Evolutionary conservation across 768 basidiomycete genomes (phyloP).

Genomic region (Coprinopsis cinerea): DNA sequence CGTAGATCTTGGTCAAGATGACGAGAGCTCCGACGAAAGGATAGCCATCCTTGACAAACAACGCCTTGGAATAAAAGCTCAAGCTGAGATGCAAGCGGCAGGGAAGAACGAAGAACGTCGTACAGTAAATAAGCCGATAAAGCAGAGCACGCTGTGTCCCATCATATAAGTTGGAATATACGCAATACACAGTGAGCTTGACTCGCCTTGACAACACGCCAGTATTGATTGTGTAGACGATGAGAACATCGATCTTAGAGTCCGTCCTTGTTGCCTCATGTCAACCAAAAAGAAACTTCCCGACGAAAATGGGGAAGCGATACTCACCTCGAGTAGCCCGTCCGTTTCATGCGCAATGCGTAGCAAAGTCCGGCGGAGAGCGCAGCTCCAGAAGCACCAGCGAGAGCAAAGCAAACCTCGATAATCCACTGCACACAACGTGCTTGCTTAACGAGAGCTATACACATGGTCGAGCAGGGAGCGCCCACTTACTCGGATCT

Average conservation of each 20-base stretch:
- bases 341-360: neutral
- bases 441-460: neutral
- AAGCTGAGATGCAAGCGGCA: neutral
- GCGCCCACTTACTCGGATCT: neutral
- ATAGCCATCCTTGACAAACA: neutral
- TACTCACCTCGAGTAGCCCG: neutral
- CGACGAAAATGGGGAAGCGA: neutral
- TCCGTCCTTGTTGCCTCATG: neutral
- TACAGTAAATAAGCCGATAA: neutral
- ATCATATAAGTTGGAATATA: neutral
- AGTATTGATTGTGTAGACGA: neutral
- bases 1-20: neutral
- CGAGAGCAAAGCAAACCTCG: neutral
- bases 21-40: neutral
- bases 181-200: neutral
- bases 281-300: neutral
- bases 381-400: neutral
- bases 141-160: neutral
- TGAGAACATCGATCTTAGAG: neutral
- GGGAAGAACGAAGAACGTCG: neutral
- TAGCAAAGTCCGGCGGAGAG: neutral
- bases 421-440: neutral
- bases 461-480: neutral
- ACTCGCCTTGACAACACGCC: neutral
- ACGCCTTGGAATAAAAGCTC: neutral